Conservation (phyloP, 768 basidiomycete genomes). For the Fistulinella prunicolor region DNA sequence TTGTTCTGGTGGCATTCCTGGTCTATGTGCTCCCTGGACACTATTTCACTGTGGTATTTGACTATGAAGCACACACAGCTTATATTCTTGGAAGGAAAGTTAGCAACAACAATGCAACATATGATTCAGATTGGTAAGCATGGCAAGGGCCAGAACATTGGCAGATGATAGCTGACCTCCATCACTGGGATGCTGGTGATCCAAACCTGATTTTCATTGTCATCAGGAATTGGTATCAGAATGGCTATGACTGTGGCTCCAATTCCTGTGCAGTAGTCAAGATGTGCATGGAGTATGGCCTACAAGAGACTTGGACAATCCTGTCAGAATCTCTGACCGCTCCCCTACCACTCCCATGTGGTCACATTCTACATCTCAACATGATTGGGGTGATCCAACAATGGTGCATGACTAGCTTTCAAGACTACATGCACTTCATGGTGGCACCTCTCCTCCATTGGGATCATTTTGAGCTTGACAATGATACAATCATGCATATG, state of each 20-base stretch:
- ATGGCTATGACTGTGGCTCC: constrained; percentile 8
- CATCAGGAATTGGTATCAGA: constrained; percentile 2
- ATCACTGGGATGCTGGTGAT: neutral
- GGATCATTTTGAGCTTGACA: neutral
- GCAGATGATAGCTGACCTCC: neutral
- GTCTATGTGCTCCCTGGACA: neutral
- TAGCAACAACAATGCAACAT: neutral
- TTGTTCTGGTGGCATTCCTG: neutral
- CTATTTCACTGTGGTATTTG: neutral
- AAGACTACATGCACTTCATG: neutral
- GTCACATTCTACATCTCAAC: neutral
- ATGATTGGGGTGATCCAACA: neutral
- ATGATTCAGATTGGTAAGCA: neutral
- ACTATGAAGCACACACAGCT: neutral
- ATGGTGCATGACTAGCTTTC: neutral
- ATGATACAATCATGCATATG: neutral
- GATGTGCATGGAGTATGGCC: neutral
- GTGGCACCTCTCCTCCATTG: neutral
- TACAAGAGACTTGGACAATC: neutral
- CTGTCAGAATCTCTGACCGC: neutral
- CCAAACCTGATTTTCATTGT: neutral
- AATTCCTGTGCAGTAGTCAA: neutral
- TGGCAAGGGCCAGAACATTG: constrained; percentile 2
- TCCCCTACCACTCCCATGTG: constrained; percentile 2
- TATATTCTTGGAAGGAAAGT: neutral